Evolutionary conservation across 805 yeast genomes (phyloP), one percentile per base, ranked within the genome.

Genomic region (Wickerhamomyces queroliae): DNA sequence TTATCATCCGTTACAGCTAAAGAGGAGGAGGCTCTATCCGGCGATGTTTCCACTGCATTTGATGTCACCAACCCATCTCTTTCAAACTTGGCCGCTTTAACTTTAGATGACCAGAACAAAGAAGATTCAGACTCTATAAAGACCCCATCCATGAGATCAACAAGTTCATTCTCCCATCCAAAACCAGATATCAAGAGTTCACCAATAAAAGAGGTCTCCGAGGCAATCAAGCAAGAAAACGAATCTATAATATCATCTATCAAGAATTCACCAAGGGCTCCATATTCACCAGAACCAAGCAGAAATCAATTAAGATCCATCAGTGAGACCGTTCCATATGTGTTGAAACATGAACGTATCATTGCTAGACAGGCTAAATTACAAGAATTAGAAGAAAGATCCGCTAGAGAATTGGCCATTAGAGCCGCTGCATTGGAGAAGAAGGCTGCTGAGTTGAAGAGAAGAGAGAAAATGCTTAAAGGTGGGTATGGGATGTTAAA

Each of bases 241-340:
- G 67, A 64, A 45, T 61, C 62, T 17, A 59, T 59, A 17, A 64
- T 65, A 30, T 56, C 60, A 21, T 50, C 56, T 6, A 61, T 63
- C 33, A 64, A 59, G 44, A 61, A 58, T 41, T 64, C 64, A 16
- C 62, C 67, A 32, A 60, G 55, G 24, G 31, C 56, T 15, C 41
- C 53, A 26, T 53, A 51, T 36, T 49, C 62, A 1, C 56, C 63
- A 11, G 62, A 61, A 26, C 64, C 65, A 31, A 73, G 73, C 37
- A 74, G 86, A 46, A 70, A 70, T 47, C 85, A 83, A 60, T 64
- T 85, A 47, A 70, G 95, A 55, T 84, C 80, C 54, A 78, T 85
- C 40, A 80, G 89, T 32, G 91, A 83, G 55, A 85, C 93, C 2
- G 86, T 85, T 19, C 95, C 95, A n/a, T 85, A 85, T 50, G 82